Evolutionary conservation across 306 rosid genomes (phyloP).

Genomic region (Cicer judaicum): DNA sequence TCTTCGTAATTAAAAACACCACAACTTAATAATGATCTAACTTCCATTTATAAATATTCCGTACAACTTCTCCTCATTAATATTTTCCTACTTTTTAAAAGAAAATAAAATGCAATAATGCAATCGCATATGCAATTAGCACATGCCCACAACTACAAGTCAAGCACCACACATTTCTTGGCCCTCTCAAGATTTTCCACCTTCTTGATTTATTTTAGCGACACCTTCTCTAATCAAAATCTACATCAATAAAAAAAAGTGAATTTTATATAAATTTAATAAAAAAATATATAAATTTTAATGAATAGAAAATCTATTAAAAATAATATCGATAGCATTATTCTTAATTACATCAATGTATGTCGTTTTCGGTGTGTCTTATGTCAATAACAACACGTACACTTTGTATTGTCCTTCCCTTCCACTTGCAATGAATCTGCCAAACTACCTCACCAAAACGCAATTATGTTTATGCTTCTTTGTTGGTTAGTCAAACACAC

Average conservation of each 20-base stretch:
- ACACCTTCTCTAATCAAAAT: no score
- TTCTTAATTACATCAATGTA: no score
- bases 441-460: constrained; percentile 40
- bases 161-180: constrained; percentile 47
- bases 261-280: no score
- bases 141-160: constrained; percentile 40
- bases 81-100: neutral
- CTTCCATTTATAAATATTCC: no score
- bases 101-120: neutral
- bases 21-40: no score
- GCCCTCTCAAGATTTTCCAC: neutral
- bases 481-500: constrained; percentile 25
- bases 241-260: no score
- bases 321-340: no score
- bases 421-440: constrained; percentile 49
- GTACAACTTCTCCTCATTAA: no score
- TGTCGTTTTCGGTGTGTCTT: constrained; percentile 26
- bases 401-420: constrained; percentile 36
- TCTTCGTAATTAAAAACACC: no score
- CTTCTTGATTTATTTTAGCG: neutral
- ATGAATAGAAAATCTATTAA: no score
- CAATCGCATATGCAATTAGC: neutral
- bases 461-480: constrained; percentile 37
- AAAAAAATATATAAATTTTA: no score
- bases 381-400: constrained; percentile 20